phyloP scores from a whole-genome alignment of 2,329 filamentous ascomycete species.

The Magnaporthales sp. region DNA sequence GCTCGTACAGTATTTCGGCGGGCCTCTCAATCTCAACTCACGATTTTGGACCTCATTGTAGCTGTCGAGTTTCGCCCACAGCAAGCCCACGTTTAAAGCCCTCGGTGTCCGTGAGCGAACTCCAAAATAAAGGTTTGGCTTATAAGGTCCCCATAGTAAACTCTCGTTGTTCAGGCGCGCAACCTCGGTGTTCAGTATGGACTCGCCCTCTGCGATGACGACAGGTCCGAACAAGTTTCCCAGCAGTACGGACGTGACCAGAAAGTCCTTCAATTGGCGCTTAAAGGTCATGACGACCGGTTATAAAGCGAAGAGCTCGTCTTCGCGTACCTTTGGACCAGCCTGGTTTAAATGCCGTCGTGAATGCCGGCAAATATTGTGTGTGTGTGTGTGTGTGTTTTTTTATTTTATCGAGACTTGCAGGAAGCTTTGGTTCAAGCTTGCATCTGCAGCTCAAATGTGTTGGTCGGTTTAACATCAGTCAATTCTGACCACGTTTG shows the following conservation, averaged over 20 bases:
- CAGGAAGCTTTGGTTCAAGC: not conserved
- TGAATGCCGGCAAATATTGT: too few species aligned
- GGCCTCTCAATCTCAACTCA: not conserved
- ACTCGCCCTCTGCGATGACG: slow-evolving; percentile 17
- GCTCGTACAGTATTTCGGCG: not conserved
- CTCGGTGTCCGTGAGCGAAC: slow-evolving; percentile 74
- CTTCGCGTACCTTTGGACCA: not conserved
- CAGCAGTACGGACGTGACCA: slow-evolving; percentile 6
- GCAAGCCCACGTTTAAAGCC: slow-evolving; percentile 71
- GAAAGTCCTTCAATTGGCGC: slow-evolving; percentile 3
- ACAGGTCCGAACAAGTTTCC: slow-evolving; percentile 13
- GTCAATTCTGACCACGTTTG: slow-evolving; percentile 4
- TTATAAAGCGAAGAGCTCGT: not conserved
- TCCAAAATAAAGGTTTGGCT: slow-evolving; percentile 90
- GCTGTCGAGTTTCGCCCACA: slow-evolving; percentile 83
- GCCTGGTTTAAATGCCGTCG: not conserved
- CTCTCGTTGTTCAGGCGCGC: slow-evolving; percentile 63
- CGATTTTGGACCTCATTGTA: slow-evolving; percentile 32
- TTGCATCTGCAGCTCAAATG: not conserved
- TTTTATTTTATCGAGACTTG: not conserved
- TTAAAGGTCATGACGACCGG: slow-evolving; percentile 1
- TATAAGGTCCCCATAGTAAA: slow-evolving; percentile 92
- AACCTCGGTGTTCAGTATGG: slow-evolving; percentile 38
- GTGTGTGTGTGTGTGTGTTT: too few species aligned
- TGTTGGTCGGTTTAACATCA: too few species aligned